A percentile compares a stretch with the other conserved stretches of the same genome.
Evolutionary conservation across 345 rosid genomes (phyloP).

Genomic region (Eucalyptus regnans): DNA sequence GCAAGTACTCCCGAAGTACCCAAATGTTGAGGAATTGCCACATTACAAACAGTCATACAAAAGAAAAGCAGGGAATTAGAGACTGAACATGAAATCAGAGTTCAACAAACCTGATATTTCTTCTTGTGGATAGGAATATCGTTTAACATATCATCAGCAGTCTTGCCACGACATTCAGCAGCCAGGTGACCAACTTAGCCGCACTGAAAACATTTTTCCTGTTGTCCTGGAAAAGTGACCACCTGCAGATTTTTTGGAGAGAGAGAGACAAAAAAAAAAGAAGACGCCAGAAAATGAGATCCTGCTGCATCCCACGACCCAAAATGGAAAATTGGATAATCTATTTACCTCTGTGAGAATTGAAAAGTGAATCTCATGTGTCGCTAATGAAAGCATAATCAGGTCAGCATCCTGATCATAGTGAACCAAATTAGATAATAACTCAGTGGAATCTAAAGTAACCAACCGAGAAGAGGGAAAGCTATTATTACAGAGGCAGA

Average conservation of each 20-base stretch:
- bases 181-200: conserved; percentile 94
- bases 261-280: neutral
- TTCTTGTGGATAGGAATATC: conserved; percentile 85
- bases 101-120: conserved; percentile 78
- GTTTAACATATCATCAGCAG: conserved; percentile 30
- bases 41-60: neutral
- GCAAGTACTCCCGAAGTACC: too few relatives aligned
- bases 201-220: conserved; percentile 81
- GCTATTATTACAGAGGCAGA: neutral
- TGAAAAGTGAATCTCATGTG: conserved; percentile 94
- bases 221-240: conserved; percentile 83
- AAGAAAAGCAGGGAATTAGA: neutral
- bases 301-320: too few relatives aligned
- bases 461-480: neutral
- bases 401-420: conserved; percentile 87
- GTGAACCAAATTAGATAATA: neutral
- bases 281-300: neutral
- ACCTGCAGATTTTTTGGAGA: conserved; percentile 28
- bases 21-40: too few relatives aligned
- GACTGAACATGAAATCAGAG: neutral
- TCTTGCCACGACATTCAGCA: conserved; percentile 76
- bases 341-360: conserved; percentile 78
- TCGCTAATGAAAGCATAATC: conserved; percentile 91
- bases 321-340: neutral
- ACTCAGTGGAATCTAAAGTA: neutral